Percentiles rank a stretch among this genome's conserved stretches.
Evolutionary conservation across 2,329 filamentous ascomycete genomes (phyloP).

Genomic region (Neofusicoccum parvum): DNA sequence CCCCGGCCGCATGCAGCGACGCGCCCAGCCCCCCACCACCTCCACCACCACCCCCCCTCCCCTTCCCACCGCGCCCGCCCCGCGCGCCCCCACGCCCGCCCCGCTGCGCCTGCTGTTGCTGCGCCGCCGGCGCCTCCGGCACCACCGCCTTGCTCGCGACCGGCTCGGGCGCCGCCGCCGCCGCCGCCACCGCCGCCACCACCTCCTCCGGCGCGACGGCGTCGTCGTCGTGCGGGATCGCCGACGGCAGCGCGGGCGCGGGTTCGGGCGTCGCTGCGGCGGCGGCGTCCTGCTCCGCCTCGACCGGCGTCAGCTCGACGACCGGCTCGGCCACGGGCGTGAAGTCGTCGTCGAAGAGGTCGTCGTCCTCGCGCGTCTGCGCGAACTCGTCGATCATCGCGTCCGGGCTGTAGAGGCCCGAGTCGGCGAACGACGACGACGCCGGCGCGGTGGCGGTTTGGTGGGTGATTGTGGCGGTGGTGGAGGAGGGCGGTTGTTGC

Average conservation of each 20-base stretch:
- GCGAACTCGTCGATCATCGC: constrained; percentile 46
- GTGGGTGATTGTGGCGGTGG: background rate
- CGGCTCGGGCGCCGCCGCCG: too few species aligned
- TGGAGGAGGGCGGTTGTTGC: background rate
- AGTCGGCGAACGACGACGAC: background rate
- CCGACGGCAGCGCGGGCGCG: background rate
- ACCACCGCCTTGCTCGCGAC: background rate
- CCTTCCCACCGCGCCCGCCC: constrained; percentile 24
- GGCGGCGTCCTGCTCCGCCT: background rate
- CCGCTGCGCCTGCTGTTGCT: constrained; percentile 14
- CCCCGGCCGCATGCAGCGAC: constrained; percentile 6
- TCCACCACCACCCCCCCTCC: constrained; percentile 22
- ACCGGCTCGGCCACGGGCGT: constrained; percentile 48
- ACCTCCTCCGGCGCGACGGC: background rate
- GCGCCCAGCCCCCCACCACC: constrained; percentile 20
- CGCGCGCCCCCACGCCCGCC: constrained; percentile 24
- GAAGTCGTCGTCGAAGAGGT: constrained; percentile 55
- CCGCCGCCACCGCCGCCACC: too few species aligned
- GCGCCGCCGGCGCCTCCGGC: background rate
- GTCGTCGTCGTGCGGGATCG: background rate
- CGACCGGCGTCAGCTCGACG: constrained; percentile 33
- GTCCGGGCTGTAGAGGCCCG: constrained; percentile 14
- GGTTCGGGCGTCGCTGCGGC: too few species aligned
- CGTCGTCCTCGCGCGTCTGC: constrained; percentile 53
- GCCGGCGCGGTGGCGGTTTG: background rate